These are phyloP conservation scores for Hypholoma fasciculare DNA, from an alignment of 768 basidiomycete genomes.

Conservation along the genomic window DNA sequence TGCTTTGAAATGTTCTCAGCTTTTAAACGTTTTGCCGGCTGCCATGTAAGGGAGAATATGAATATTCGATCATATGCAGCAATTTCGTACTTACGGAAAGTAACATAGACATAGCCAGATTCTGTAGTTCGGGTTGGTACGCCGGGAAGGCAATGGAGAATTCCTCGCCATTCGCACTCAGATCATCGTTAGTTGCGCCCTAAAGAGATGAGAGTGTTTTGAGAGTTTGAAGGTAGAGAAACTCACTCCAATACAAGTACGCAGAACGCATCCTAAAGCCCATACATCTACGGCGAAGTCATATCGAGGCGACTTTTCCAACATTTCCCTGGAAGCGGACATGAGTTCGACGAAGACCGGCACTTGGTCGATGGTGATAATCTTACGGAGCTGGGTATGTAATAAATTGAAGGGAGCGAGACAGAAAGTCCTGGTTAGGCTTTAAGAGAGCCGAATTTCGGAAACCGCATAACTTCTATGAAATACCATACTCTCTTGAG, in stretches of 20 bases:
- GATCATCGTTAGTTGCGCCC: background rate
- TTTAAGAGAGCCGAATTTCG: background rate
- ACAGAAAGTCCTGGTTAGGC: background rate
- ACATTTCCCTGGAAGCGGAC: background rate
- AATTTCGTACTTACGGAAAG: no score
- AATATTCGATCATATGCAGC: no score
- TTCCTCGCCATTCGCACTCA: background rate
- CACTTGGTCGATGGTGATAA: no score
- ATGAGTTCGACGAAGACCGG: no score
- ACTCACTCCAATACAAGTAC: slow-evolving; percentile 7
- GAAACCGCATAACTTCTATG: slow-evolving; percentile 1
- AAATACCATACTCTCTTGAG: background rate
- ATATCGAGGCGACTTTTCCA: slow-evolving; percentile 1
- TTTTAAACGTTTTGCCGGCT: background rate
- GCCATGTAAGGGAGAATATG: background rate
- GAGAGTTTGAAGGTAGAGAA: background rate
- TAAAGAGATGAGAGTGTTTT: background rate
- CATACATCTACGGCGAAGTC: slow-evolving; percentile 8
- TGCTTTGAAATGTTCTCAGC: background rate
- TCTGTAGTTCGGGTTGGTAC: background rate
- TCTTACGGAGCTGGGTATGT: no score
- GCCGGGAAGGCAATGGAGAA: background rate
- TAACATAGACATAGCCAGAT: no score
- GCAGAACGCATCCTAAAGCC: slow-evolving; percentile 5
- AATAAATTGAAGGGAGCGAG: background rate